Evolutionary conservation across 2,329 filamentous ascomycete species (phyloP).

Genomic region (Madurella fahalii): DNA sequence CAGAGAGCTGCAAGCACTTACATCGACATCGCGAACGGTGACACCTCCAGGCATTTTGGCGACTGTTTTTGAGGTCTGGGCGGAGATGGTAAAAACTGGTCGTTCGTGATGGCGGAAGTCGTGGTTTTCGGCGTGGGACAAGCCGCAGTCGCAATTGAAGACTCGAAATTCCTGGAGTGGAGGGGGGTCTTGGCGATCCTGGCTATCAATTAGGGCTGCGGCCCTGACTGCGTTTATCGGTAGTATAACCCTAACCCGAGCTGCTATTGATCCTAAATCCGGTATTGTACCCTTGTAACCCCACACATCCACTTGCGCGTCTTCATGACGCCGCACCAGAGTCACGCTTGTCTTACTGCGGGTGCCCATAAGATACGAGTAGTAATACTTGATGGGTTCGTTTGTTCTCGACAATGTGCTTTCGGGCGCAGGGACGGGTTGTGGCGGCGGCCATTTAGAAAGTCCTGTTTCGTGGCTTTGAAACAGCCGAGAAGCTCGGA

Average conservation of each 20-base stretch:
- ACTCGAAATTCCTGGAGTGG: constrained; percentile 21
- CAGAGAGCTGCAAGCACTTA: constrained; percentile 47
- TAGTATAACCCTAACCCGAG: constrained; percentile 9
- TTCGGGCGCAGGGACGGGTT: no score
- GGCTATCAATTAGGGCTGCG: constrained; percentile 14
- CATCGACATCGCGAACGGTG: constrained; percentile 81
- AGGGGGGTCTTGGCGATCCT: constrained; percentile 15
- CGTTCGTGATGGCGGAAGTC: constrained; percentile 21
- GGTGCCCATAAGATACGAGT: no score
- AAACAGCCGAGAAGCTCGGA: no score
- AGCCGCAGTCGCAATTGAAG: constrained; percentile 9
- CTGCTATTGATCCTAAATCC: no score
- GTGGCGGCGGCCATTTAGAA: no score
- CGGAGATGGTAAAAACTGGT: constrained; percentile 20
- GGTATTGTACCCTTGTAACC: no score
- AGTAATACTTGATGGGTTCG: no score
- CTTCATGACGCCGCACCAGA: no score
- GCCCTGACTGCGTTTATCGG: constrained; percentile 5
- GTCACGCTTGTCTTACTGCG: no score
- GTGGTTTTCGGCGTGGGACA: constrained; percentile 1
- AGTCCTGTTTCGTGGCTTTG: no score
- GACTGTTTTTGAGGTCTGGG: constrained; percentile 24
- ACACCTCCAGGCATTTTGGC: constrained; percentile 75
- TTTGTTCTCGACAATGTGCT: no score
- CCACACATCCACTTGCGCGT: no score